Conservation (phyloP, 441 rosid genomes). For the Croton laevigatus region DNA sequence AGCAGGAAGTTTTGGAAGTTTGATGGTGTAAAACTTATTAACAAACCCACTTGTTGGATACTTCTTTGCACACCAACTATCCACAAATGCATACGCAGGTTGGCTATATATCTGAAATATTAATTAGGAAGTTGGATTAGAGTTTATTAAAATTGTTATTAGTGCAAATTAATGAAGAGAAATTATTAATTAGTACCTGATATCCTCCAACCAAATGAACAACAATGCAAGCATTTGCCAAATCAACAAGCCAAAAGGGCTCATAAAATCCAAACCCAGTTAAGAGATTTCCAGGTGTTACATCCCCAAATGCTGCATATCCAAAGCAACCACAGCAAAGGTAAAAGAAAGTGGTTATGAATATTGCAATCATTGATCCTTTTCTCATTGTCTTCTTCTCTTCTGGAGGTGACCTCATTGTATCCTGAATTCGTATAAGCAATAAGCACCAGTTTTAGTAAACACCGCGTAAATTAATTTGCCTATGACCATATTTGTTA, state of each 20-base stretch:
- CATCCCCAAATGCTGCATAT: constrained; percentile 74
- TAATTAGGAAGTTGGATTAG: too few species aligned
- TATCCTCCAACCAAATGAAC: constrained; percentile 82
- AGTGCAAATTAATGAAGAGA: too few species aligned
- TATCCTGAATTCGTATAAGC: constrained; percentile 58
- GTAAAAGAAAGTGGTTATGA: constrained; percentile 62
- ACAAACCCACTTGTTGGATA: constrained; percentile 49
- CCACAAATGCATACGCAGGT: constrained; percentile 61
- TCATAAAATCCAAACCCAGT: constrained; percentile 80
- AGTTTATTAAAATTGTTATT: too few species aligned
- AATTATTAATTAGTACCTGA: too few species aligned
- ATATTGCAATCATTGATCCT: constrained; percentile 48
- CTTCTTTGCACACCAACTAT: constrained; percentile 40
- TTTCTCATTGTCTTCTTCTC: constrained; percentile 77
- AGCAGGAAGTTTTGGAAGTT: constrained; percentile 34
- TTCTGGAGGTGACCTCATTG: constrained; percentile 47
- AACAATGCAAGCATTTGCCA: constrained; percentile 80
- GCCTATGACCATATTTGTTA: too few species aligned
- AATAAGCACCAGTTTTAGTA: too few species aligned
- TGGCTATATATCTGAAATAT: constrained; percentile 53
- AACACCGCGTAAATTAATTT: too few species aligned
- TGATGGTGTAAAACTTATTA: constrained; percentile 32
- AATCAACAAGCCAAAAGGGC: constrained; percentile 80
- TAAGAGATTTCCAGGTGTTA: constrained; percentile 76
- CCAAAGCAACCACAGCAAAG: constrained; percentile 81